phyloP scores from a whole-genome alignment of 169 alveolate genomes.

The Condylostoma magnum region DNA sequence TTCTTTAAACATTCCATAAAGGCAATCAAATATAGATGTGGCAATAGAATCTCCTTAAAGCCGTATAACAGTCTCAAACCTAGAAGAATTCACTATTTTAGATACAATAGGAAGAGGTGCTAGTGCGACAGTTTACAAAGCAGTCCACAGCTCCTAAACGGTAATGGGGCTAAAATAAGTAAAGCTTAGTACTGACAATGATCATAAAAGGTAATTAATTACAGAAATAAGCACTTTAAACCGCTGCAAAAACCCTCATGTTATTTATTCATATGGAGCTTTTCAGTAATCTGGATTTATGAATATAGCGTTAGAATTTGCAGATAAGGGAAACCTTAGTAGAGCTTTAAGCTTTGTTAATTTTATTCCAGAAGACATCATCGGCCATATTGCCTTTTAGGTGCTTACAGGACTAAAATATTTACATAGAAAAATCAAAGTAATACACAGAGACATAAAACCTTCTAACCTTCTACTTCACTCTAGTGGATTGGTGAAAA shows the following conservation, averaged over 20 bases:
- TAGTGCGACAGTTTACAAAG: too few relatives aligned
- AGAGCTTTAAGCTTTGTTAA: not conserved
- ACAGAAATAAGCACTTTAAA: constrained; percentile 17
- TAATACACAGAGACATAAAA: constrained; percentile 83
- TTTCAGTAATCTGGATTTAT: not conserved
- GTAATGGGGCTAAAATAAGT: constrained; percentile 11
- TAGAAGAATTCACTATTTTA: too few relatives aligned
- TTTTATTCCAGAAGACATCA: constrained; percentile 5
- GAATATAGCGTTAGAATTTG: constrained; percentile 11
- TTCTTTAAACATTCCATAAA: too few relatives aligned
- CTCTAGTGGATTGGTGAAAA: constrained; percentile 71
- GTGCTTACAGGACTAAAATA: constrained; percentile 69
- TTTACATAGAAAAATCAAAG: constrained; percentile 64
- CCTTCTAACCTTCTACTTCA: constrained; percentile 79
- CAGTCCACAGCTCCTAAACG: too few relatives aligned
- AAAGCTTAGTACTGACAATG: not conserved
- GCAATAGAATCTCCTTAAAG: too few relatives aligned
- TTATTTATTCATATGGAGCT: constrained; percentile 13
- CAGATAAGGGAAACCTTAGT: constrained; percentile 22
- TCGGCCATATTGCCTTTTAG: constrained; percentile 26
- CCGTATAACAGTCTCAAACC: too few relatives aligned
- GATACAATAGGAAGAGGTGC: too few relatives aligned
- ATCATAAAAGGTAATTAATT: not conserved
- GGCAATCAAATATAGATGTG: too few relatives aligned
- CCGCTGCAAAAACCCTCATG: constrained; percentile 12